Conservation (phyloP, 169 alveolate genomes). For the Cryptosporidium ubiquitum region DNA sequence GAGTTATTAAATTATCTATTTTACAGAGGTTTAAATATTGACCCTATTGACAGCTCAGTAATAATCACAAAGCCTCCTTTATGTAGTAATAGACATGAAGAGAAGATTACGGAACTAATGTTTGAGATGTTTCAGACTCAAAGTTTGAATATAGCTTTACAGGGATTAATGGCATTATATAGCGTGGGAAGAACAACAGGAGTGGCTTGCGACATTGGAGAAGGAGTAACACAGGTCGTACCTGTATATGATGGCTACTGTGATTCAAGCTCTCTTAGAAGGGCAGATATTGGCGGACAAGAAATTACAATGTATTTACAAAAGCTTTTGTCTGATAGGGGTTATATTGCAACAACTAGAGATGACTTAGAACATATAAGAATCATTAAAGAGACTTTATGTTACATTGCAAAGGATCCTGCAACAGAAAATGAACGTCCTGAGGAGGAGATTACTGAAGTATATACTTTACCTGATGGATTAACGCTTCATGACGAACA, state of each 20-base stretch:
- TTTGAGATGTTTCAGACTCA: constrained; percentile 84
- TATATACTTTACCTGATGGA: constrained; percentile 87
- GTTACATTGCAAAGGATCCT: constrained; percentile 87
- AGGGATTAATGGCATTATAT: constrained; percentile 88
- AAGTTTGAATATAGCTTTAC: constrained; percentile 83
- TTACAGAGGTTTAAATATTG: constrained; percentile 72
- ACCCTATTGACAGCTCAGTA: constrained; percentile 77
- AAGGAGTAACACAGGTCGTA: constrained; percentile 87
- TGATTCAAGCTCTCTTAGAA: constrained; percentile 82
- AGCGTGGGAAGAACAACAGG: constrained; percentile 90
- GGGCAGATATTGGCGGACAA: constrained; percentile 87
- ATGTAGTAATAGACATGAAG: constrained; percentile 76
- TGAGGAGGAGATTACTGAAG: constrained; percentile 75
- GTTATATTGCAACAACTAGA: constrained; percentile 83
- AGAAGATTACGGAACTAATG: constrained; percentile 86
- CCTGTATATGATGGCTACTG: constrained; percentile 90
- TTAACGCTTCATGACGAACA: constrained; percentile 84
- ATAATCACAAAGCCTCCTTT: constrained; percentile 81
- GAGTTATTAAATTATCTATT: constrained; percentile 76
- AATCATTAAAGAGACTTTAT: constrained; percentile 83
- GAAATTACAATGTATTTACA: constrained; percentile 87
- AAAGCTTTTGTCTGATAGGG: constrained; percentile 82
- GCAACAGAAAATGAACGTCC: constrained; percentile 81
- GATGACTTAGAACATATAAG: constrained; percentile 82
- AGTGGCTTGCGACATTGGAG: constrained; percentile 88